Evolutionary conservation across 164 flowering plant genomes (phyloP), one percentile per base, ranked within the genome.

Genomic region (Annona cherimola): DNA sequence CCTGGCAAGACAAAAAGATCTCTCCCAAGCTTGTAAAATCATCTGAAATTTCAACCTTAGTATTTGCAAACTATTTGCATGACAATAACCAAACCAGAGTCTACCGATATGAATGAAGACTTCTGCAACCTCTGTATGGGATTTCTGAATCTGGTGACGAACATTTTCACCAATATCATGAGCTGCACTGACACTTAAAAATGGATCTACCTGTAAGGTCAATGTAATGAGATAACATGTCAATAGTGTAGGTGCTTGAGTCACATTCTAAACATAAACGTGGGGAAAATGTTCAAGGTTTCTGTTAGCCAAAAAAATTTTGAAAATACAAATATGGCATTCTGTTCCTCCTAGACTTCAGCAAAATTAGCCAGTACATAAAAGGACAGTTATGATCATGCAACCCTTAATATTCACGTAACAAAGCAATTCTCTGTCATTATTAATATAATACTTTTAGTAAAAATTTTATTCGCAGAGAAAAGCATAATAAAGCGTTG

Each of bases 101-200:
- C 18, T 87, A 92, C 98, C 99, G 68, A 95, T 93, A 80, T 95
- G 99, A 78, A 93, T 86, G 83, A 91, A 95, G 74, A 93, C 93
- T 84, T 95, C 99, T 54, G 96, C 71, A 42, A 95, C 92, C 82
- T 84, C 89, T 46, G 84, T 83, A 79, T 95, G 95, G 59, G 79
- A 77, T 18, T 78, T 76, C 45, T 87, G 93, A 77, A 95, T 86
- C 64, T 81, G 85, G 54, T 63, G 81, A 44, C 95, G 96, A 69
- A 93, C 98, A 81, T 73, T 81, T 80, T 95, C 96, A 45, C 94
- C 97, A 69, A 93, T 78, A 61, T 84, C 87, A 83, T 93, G 97
- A 35, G 93, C 99, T 79, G 88, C 93, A 83, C 93, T 90, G 60
- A 95, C 97, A 82, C 96, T 96, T 44, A 76, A 81, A 76, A 93